Evolutionary conservation across 345 rosid genomes (phyloP), one percentile per base, ranked within the genome.

Genomic region (Corchorus capsularis): DNA sequence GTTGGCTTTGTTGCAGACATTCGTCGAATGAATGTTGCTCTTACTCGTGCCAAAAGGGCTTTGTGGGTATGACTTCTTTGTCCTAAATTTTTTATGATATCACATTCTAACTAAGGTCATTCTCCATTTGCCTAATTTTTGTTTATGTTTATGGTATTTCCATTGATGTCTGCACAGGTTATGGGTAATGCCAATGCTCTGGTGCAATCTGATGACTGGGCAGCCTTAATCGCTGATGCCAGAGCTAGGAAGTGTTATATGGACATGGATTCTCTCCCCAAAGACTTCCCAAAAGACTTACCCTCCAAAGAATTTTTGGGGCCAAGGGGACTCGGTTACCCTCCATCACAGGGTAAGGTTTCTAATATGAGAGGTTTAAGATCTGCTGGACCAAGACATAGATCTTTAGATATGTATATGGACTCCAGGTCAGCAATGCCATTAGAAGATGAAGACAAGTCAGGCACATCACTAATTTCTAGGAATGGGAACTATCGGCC

Each of bases 1-100:
- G 98, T 96, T 83, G 99, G 98, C 55, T 96, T 96, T 83, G 99
- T 96, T 80, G 82, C 97, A 62, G 99, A 96, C 83, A 90, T 96
- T 72, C 96, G 99, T 5, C 85, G 99, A 53, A 96, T 96, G 99
- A 96, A 96, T 84, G 99, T 96, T 82, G 99, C 99, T 79, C 93
- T 96, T 75, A 96, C 99, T 63, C 99, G 99, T 78, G 98, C 98
- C 17, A 90, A 86, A 87, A 92, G 99, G 84, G 96, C 98, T 63
- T 78, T 93, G 49, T 96, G 99, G 99, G 99, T 96, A 92, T 77
- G 88, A 3, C 16, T 79, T 41, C 72, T 70, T 74, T 45, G 57
- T 8, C 67, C 54, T 71, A 20, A 27, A 41, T 8, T 20, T 34
- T 5, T 27, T 27, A 46, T 56, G 7, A 27, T 61, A 41, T 67